Evolutionary conservation across 1,139 yeast species (phyloP), one percentile per base, ranked within the genome.

Genomic region (Pichia sp.): DNA sequence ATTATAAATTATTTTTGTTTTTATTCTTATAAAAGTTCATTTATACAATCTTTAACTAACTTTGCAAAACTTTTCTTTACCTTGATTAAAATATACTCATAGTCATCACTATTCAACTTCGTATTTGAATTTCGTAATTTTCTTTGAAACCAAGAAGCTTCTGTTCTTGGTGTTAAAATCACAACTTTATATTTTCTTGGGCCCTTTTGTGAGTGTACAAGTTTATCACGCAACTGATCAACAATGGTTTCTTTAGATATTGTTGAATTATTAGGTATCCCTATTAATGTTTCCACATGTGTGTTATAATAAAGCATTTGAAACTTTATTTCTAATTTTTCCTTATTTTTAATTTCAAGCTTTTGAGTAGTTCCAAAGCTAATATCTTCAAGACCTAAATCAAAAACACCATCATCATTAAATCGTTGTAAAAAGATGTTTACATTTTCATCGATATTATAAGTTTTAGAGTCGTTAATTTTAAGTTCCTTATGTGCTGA

Each of bases 71-170:
- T 29, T 15, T 35, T 40, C 19, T 14, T 37, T 6, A 24, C 22
- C 21, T 33, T 40, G 1, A 43, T 35, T 7, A 35, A 14, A 9
- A 43, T 35, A 27, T 38, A 44, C 6, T 41, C 38, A 14, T 33
- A 38, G 10, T 26, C 16, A 22, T 5, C 13, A 7, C 28, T 20
- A 9, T 31, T 22, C 7, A 7, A 8, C 4, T 25, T 20, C 21
- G 34, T 9, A 10, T 14, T 35, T 6, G 26, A 24, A 11, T 19
- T 10, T 14, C 22, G 7, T n/a, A 44, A 10, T 28, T 44, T 44
- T 15, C 45, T 29, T 25, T 41, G 40, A 16, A 44, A 20, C 47
- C 47, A 44, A 15, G 45, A 32, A 26, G 47, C 47, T 8, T 40
- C 36, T 8, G 20, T 15, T 33, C 47, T 35, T 3, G 47, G 47